Evolutionary conservation across 2,329 filamentous ascomycete genomes (phyloP).

Genomic region (Penicillium sp.): DNA sequence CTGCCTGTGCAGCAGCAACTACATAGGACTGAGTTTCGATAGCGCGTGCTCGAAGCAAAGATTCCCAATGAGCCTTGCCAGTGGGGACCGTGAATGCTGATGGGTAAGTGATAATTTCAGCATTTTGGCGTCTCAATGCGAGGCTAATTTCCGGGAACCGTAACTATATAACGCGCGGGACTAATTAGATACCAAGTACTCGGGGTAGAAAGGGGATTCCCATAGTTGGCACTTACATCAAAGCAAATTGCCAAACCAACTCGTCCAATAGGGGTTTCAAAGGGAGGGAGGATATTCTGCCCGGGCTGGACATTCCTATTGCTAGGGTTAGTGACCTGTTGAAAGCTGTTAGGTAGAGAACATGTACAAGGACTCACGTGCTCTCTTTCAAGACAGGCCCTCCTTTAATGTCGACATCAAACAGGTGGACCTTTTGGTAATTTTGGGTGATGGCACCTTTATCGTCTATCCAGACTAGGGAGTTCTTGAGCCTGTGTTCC

Average conservation of each 20-base stretch:
- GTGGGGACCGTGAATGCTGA: constrained; percentile 90
- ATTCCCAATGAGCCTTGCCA: constrained; percentile 83
- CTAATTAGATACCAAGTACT: background rate
- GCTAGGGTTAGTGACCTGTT: background rate
- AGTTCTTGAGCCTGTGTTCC: constrained; percentile 63
- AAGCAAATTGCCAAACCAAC: constrained; percentile 87
- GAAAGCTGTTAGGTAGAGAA: background rate
- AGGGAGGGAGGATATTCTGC: constrained; percentile 66
- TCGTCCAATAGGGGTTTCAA: constrained; percentile 72
- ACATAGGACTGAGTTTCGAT: constrained; percentile 90
- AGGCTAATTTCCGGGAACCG: constrained; percentile 79
- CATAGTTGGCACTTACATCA: constrained; percentile 57
- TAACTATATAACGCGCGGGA: constrained; percentile 51
- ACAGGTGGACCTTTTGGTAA: constrained; percentile 91
- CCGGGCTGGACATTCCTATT: constrained; percentile 69
- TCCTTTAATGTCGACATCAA: constrained; percentile 69
- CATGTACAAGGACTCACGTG: constrained; percentile 39
- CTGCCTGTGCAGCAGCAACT: constrained; percentile 81
- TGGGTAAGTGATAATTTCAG: constrained; percentile 82
- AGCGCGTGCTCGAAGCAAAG: constrained; percentile 75
- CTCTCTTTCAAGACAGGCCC: constrained; percentile 67
- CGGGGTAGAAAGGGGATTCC: background rate
- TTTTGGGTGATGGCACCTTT: constrained; percentile 61
- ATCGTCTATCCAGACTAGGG: constrained; percentile 68
- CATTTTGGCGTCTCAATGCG: constrained; percentile 66